Evolutionary conservation across 192 early-diverging fungal species (phyloP), one percentile per base, ranked within the genome.

Genomic region (Coemansia sp.): DNA sequence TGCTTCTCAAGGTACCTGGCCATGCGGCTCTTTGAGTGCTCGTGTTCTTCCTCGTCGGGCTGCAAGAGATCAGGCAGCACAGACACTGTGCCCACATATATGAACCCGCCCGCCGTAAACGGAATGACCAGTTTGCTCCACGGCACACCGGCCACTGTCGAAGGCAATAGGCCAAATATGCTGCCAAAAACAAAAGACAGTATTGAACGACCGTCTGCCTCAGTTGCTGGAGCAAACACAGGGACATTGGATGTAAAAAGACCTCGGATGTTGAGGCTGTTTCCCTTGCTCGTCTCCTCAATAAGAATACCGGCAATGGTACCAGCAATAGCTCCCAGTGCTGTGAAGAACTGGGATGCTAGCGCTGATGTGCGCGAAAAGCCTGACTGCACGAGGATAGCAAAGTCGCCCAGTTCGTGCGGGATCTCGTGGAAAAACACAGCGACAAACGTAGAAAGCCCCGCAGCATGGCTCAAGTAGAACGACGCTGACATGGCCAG

Each of bases 351-450:
- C 82, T 92, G 90, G 11, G 90, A 88, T 38, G 88, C 67, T 81
- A 92, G 80, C 12, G 92, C 92, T 58, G 84, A 83, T 55, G 84
- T 75, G 8, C 88, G 84, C 41, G 90, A 87, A 57, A 94, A 90
- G 0, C 92, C 92, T 15, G 87, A 88, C 69, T 91, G 89, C 60
- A 91, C 87, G 59, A 94, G 80, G 50, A 94, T 93, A 12, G 92
- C 91, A 87, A 90, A 94, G 67, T 94, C 92, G 48, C 91, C 91
- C 3, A 94, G 87, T 79, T 93, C 89, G 63, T 94, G 92, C 4
- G 92, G 92, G 60, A 94, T 93, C 73, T 94, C 92, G 67, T 94
- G 92, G 82, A 94, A 91, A 35, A 92, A 91, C 22, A 94, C 90
- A 0, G 92, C 92, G 0, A 94, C 87, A 29, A 89, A 87, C 6